Conservation (phyloP, 2,329 filamentous ascomycete genomes). For the Trichoderma oligosporum region DNA sequence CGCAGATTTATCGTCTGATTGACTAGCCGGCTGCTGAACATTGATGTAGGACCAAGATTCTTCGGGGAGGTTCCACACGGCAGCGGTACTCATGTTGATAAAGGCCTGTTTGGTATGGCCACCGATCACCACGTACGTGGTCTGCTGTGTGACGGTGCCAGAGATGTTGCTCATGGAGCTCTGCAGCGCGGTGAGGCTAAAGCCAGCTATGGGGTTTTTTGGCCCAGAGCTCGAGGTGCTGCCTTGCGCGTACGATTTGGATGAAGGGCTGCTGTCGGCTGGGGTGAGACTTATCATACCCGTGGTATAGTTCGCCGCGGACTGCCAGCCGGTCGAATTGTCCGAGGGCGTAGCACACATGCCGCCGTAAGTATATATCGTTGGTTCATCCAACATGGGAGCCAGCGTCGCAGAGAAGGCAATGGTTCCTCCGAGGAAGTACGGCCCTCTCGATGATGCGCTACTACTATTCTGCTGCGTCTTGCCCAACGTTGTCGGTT, state of each 20-base stretch:
- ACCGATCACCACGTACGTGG: conserved; percentile 76
- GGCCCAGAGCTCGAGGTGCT: conserved; percentile 50
- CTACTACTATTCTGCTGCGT: conserved; percentile 22
- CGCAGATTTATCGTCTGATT: conserved; percentile 33
- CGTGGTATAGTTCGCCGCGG: conserved; percentile 72
- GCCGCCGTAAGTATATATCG: conserved; percentile 76
- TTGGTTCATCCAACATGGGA: conserved; percentile 50
- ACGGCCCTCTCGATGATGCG: conserved; percentile 35
- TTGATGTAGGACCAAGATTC: conserved; percentile 80
- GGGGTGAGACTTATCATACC: conserved; percentile 67
- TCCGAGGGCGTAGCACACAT: conserved; percentile 67
- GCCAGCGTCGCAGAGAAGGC: conserved; percentile 63
- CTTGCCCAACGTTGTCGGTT: conserved; percentile 24
- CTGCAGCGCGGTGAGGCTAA: conserved; percentile 70
- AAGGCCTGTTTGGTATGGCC: conserved; percentile 82
- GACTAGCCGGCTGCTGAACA: conserved; percentile 46
- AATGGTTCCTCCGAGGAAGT: conserved; percentile 54
- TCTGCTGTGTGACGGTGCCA: conserved; percentile 64
- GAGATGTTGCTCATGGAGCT: conserved; percentile 67
- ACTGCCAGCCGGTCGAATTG: conserved; percentile 55
- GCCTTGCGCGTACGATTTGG: conserved; percentile 33
- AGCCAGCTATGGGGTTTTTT: conserved; percentile 79
- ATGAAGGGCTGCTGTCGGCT: conserved; percentile 23
- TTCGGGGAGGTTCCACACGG: conserved; percentile 81
- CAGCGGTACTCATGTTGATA: conserved; percentile 90